Base-by-base conservation (phyloP, 106 monocot species). In the Apostasia shenzhenica region DNA sequence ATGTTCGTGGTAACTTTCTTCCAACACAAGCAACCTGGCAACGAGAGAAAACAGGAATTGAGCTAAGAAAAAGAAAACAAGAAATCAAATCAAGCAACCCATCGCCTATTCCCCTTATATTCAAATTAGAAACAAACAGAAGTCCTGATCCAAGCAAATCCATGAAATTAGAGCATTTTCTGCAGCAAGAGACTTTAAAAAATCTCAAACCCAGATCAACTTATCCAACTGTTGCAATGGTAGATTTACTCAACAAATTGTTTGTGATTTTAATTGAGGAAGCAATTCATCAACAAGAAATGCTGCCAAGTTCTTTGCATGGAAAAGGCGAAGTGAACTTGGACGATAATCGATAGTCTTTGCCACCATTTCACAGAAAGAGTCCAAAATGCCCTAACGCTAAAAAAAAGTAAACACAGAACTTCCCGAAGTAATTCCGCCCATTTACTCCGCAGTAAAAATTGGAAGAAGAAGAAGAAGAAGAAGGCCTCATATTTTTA, bases 1-100 rank as follows among this genome's bases (percentile, higher is more conserved):
- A 53, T 68, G 53, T 41, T 68, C 67, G 54, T 68, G 37, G 54
- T 53, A 68, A 68, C 53, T 68, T 54, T 54, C 67, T 53, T 68
- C 67, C 67, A 68, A 41, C 53, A 68, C 41, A 3, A 68, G 42
- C 54, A 68, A 54, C 41, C 67, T 68, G 67, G 12, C 8, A 46
- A n/a, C 66, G 37, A 45, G 14, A 50, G 2, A 51, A 26, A 49
- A 10, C 49, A 48, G 37, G 9, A 66, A 37, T 38, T 50, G 3
- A 37, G 5, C 12, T 14, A 48, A 46, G 5, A 66, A 9, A 48
- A 8, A 11, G 3, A 3, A 66, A 49, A 38, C 49, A 66, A 6
- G 11, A 3, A 5, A 10, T 49, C 40, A 47, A 47, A 65, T n/a
- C 5, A n/a, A 14, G 1, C 11, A 13, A 48, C 41, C 0, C 8